phyloP scores from a whole-genome alignment of 768 basidiomycete genomes.

The Boletus subparvulus region DNA sequence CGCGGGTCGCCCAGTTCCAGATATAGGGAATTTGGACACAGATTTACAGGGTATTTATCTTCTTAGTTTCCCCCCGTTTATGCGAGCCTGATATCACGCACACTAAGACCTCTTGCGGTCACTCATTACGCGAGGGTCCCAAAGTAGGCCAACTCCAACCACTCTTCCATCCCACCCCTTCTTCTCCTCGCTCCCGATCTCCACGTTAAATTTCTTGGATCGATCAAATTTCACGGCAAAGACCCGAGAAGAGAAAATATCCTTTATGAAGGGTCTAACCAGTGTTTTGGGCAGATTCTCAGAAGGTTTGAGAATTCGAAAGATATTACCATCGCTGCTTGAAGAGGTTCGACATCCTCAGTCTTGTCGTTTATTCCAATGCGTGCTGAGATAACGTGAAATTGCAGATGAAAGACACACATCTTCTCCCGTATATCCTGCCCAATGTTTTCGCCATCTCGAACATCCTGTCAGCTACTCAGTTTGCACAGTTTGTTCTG shows the following conservation, averaged over 20 bases:
- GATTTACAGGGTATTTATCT: conserved; percentile 66
- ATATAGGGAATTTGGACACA: conserved; percentile 62
- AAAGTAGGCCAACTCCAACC: conserved; percentile 70
- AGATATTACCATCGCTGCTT: conserved; percentile 87
- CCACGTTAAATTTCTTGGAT: conserved; percentile 94
- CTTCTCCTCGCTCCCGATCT: conserved; percentile 94
- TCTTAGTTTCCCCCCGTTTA: background rate
- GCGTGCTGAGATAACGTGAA: conserved; percentile 6
- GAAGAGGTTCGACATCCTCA: conserved; percentile 72
- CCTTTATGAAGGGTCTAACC: conserved; percentile 89
- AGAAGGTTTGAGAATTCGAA: conserved; percentile 80
- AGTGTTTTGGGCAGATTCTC: conserved; percentile 82
- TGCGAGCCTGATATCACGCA: conserved; percentile 5
- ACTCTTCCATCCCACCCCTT: conserved; percentile 83
- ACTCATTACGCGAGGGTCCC: conserved; percentile 77
- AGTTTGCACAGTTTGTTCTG: conserved; percentile 80
- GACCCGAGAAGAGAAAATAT: conserved; percentile 92
- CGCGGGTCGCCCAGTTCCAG: conserved; percentile 59
- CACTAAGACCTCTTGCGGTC: conserved; percentile 69
- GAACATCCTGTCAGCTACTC: conserved; percentile 66
- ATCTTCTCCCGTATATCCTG: conserved; percentile 90
- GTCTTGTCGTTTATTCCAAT: background rate
- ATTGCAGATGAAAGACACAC: conserved; percentile 85
- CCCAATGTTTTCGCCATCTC: conserved; percentile 95
- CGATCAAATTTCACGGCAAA: conserved; percentile 94